Evolutionary conservation across 176 grass and related monocot species (phyloP), one percentile per base, ranked within the genome.

Genomic region (Bolboschoenus planiculmis): DNA sequence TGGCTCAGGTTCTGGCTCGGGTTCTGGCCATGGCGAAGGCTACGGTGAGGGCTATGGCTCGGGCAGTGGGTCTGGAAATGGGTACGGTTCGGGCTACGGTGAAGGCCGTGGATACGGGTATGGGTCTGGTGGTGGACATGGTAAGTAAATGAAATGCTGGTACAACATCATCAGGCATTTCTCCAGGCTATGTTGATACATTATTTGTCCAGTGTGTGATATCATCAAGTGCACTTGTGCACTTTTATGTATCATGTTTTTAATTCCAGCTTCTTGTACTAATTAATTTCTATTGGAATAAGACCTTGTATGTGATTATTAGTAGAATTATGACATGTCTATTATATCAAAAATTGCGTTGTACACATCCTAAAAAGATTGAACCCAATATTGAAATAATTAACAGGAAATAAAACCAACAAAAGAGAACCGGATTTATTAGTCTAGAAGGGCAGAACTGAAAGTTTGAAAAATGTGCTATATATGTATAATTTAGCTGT

Each of bases 11-110:
- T 29, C 56, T 42, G 78, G 79, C 56, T 39, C 90, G 9, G 89
- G 85, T 8, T 78, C 88, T 23, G 89, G 92, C 4, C 54, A 87
- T 58, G 89, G 87, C 2, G 77, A 82, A 27, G 87, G 87, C 30
- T 72, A 89, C 20, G 89, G 89, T 13, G 65, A 81, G 66, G 91
- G 88, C 80, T 13, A 79, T 58, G 90, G 87, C 2, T 13, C 40
- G 15, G 83, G 83, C 1, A 47, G 20, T 30, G 87, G 0, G 11
- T 57, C 80, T 51, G 80, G 80, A 31, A 33, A 48, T 39, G 77
- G 77, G 37, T 37, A 56, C 2, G 77, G 79, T 30, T 81, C 56
- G 9, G 79, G 79, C 1, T 61, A 64, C 10, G 56, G 79, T 81
- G 79, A 81, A 44, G 79, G 79, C 37, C 79, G 47, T 81, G 79